Evolutionary conservation across 805 yeast genomes (phyloP).

Genomic region (Yamadazyma philogaea): DNA sequence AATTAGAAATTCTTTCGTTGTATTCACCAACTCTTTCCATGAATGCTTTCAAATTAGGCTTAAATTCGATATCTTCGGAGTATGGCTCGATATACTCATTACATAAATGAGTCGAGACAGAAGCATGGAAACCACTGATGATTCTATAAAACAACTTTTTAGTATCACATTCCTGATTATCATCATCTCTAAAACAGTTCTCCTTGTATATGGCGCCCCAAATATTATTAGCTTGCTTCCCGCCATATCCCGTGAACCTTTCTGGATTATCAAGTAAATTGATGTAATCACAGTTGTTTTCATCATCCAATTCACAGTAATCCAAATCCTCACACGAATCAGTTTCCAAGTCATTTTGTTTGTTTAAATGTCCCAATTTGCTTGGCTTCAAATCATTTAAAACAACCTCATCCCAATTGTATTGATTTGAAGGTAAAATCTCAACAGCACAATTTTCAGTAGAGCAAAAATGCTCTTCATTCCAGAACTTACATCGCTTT

Average conservation of each 20-base stretch:
- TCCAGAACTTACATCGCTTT: constrained; percentile 83
- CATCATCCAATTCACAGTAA: constrained; percentile 66
- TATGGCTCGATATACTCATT: constrained; percentile 67
- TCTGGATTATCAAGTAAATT: constrained; percentile 89
- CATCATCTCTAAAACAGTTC: constrained; percentile 66
- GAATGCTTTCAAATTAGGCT: constrained; percentile 76
- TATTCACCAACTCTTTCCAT: constrained; percentile 86
- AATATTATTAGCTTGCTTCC: constrained; percentile 84
- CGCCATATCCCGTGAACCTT: constrained; percentile 94
- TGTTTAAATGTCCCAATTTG: constrained; percentile 1
- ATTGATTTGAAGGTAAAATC: constrained; percentile 60
- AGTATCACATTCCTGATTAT: constrained; percentile 44
- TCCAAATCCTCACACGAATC: constrained; percentile 47
- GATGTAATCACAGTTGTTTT: constrained; percentile 74
- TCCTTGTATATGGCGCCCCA: constrained; percentile 93
- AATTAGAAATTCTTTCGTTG: constrained; percentile 84
- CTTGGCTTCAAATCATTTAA: constrained; percentile 13
- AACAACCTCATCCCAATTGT: constrained; percentile 42
- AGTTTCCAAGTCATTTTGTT: constrained; percentile 1
- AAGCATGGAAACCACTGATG: constrained; percentile 91
- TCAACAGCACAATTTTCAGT: constrained; percentile 90
- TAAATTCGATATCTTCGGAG: constrained; percentile 53
- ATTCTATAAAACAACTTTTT: constrained; percentile 84
- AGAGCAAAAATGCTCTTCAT: constrained; percentile 77
- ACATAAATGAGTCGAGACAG: constrained; percentile 88